Evolutionary conservation across 2,329 filamentous ascomycete species (phyloP).

Genomic region (Xylariaceae sp.): DNA sequence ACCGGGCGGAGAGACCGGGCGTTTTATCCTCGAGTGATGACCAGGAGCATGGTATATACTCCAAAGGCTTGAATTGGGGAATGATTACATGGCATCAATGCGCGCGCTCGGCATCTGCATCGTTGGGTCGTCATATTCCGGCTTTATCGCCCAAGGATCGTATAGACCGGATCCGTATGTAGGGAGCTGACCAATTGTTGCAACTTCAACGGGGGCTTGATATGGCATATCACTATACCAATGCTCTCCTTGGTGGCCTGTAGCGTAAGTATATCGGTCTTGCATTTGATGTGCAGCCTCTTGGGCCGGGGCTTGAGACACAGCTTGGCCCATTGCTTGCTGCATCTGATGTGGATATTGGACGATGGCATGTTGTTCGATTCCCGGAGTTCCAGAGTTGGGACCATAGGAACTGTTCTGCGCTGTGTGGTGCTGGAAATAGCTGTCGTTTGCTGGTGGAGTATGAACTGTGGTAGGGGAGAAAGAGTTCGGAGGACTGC

Average conservation of each 20-base stretch:
- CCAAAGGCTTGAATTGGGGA: too few relatives aligned
- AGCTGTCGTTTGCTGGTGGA: constrained; percentile 51
- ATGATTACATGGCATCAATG: constrained; percentile 50
- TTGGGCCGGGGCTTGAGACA: constrained; percentile 26
- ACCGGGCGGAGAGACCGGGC: not conserved
- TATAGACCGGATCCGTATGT: constrained; percentile 50
- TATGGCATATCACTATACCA: constrained; percentile 54
- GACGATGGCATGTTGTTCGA: constrained; percentile 43
- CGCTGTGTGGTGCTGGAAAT: constrained; percentile 52
- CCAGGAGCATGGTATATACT: not conserved
- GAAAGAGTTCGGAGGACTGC: constrained; percentile 54
- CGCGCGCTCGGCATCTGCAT: constrained; percentile 60
- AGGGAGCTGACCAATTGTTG: constrained; percentile 51
- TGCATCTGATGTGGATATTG: constrained; percentile 43
- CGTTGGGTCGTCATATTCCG: constrained; percentile 56
- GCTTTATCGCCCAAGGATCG: constrained; percentile 54
- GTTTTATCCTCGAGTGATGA: not conserved
- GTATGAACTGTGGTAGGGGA: constrained; percentile 55
- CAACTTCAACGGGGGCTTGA: constrained; percentile 56
- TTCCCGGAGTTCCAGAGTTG: constrained; percentile 42
- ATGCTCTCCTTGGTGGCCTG: constrained; percentile 44
- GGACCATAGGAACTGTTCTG: constrained; percentile 17
- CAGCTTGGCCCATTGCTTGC: constrained; percentile 16
- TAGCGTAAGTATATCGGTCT: constrained; percentile 38
- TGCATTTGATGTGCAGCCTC: constrained; percentile 24